Base-by-base conservation (phyloP, 352 stramenopile genomes). In the Pythium scleroteichum region DNA sequence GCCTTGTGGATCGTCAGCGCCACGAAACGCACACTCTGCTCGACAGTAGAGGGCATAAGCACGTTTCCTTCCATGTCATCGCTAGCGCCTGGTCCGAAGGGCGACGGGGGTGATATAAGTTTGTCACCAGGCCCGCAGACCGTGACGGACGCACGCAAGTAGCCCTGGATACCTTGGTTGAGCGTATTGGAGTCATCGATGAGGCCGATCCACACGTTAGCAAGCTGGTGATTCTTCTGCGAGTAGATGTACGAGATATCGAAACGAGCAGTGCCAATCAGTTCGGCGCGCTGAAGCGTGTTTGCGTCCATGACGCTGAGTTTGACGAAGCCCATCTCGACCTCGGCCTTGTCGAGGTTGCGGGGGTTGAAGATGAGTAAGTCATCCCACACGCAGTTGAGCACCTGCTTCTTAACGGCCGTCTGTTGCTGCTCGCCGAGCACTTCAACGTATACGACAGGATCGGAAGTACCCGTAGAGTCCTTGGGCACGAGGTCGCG, bases 111-210 rank as follows among this genome's bases (percentile, higher is more conserved):
- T 0, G 81, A 74, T 17, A 90, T 53, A 8, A 94, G 70, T 54
- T 92, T 96, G 55, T 97, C 88, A 2, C 82, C 86, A 19, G 90
- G 90, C 24, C 91, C 91, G 56, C 97, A 73, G 24, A 97, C 88
- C 1, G 86, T 85, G 49, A 97, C 83, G 0, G 84, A 95, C 0
- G 92, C 78, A 55, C 91, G 89, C 19, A 97, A 64, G 44, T 97
- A 98, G 22, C 92, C 92, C 64, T 98, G 92, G 20, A 97, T 86
- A 2, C 90, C 88, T 58, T 90, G 71, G 60, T 96, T 94, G 26
- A 79, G 71, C 1, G 80, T 87, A 57, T 87, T 89, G 14, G 76
- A 66, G 22, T 86, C 88, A 61, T 97, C 89, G 16, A 94, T 93
- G 8, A 98, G 60, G 42, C 86, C 87, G 29, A 98, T 86, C 92